Conservation (phyloP, 306 rosid genomes). For the Carpinus fangiana region DNA sequence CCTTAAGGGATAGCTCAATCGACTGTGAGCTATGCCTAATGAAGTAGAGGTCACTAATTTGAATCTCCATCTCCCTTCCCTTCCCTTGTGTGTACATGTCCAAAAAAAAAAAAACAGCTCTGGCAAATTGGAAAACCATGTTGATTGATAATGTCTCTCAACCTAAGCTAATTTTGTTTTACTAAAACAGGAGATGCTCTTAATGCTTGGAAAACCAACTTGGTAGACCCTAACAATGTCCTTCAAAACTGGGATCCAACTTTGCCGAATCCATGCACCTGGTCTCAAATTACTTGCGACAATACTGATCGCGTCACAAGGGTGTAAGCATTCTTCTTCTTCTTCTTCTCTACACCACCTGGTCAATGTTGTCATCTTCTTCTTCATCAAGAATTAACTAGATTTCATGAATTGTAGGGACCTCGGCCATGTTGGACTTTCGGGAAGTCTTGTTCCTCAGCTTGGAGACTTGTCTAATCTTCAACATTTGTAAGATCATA, state of each 20-base stretch:
- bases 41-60: too few species aligned
- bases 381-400: not conserved
- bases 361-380: not conserved
- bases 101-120: too few species aligned
- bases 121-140: not conserved
- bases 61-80: too few species aligned
- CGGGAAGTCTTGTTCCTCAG: constrained; percentile 29
- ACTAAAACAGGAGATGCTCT: constrained; percentile 27
- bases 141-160: not conserved
- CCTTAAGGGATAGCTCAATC: too few species aligned
- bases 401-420: constrained; percentile 22
- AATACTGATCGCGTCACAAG: not conserved
- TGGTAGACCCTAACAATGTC: constrained; percentile 29
- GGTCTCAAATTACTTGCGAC: constrained; percentile 35
- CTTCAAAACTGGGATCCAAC: constrained; percentile 40
- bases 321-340: constrained; percentile 22
- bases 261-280: constrained; percentile 32
- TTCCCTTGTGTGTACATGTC: too few species aligned
- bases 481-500: constrained; percentile 28
- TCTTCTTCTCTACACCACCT: too few species aligned
- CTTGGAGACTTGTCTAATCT: constrained; percentile 33
- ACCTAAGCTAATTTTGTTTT: not conserved
- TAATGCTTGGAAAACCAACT: constrained; percentile 10
- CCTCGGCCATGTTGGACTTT: constrained; percentile 26
- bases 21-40: too few species aligned